A percentile compares a stretch with the other conserved stretches of the same genome.
These are phyloP conservation scores for Larix sibirica DNA, from an alignment of 83 land plant genomes.

Conservation along the genomic window DNA sequence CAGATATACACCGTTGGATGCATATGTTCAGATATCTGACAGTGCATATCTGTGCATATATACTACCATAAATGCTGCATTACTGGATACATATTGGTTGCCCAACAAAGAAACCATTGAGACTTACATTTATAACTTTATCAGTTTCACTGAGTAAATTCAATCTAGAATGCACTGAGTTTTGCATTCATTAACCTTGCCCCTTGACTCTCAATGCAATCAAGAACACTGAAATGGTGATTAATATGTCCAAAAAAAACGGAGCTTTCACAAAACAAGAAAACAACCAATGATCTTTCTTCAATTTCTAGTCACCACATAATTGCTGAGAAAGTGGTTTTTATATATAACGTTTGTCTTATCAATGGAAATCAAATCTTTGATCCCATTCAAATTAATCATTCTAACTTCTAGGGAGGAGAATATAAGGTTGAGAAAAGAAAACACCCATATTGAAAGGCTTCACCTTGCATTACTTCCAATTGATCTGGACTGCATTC, in stretches of 20 bases:
- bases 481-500: constrained; percentile 50
- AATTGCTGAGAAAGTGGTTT: not conserved
- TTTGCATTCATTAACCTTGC: too few relatives aligned
- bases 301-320: not conserved
- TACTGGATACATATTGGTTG: too few relatives aligned
- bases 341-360: not conserved
- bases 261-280: too few relatives aligned
- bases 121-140: not conserved
- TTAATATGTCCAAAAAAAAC: too few relatives aligned
- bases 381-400: not conserved
- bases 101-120: not conserved
- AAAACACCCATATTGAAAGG: not conserved
- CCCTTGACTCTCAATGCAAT: too few relatives aligned
- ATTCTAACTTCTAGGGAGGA: not conserved
- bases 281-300: too few relatives aligned
- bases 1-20: too few relatives aligned
- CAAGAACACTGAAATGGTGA: too few relatives aligned
- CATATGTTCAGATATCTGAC: too few relatives aligned
- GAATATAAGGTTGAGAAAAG: not conserved
- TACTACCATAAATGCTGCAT: too few relatives aligned
- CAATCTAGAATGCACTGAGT: too few relatives aligned
- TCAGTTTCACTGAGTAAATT: not conserved
- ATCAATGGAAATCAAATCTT: not conserved
- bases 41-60: too few relatives aligned
- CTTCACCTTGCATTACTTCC: constrained; percentile 54